Evolutionary conservation across 108 stramenopile species (phyloP).

Genomic region (Pseudonitzschia multiseries): DNA sequence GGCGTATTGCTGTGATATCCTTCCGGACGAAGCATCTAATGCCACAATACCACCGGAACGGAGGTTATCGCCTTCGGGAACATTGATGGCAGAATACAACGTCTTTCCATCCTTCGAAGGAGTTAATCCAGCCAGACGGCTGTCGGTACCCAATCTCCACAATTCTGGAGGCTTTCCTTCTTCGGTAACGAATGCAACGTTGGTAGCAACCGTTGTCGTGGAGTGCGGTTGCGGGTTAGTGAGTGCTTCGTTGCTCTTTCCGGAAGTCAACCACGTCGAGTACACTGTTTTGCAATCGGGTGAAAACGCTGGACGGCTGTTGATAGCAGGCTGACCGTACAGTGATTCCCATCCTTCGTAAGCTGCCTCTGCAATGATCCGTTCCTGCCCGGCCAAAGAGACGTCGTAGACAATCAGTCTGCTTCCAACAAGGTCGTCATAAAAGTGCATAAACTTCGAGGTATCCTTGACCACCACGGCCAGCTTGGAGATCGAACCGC

Average conservation of each 20-base stretch:
- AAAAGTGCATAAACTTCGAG: not conserved
- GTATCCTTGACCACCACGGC: conserved; percentile 11
- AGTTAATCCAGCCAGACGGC: conserved; percentile 12
- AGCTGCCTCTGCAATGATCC: not conserved
- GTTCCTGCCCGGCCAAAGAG: not conserved
- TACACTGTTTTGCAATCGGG: conserved; percentile 12
- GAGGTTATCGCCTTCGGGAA: not conserved
- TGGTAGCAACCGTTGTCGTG: conserved; percentile 3
- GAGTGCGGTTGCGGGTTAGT: not conserved
- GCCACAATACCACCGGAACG: conserved; percentile 9
- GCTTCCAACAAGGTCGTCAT: not conserved
- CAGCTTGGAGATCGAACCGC: not conserved
- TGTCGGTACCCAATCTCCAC: conserved; percentile 10
- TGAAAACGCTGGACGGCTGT: conserved; percentile 6
- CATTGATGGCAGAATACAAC: not conserved
- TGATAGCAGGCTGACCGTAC: conserved; percentile 6
- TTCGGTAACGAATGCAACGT: not conserved
- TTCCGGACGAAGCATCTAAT: conserved; percentile 6
- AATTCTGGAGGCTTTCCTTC: not conserved
- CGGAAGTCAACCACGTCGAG: conserved; percentile 13
- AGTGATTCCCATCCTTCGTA: conserved; percentile 21
- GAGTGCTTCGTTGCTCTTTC: not conserved
- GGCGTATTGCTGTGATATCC: conserved; percentile 2
- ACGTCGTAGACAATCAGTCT: conserved; percentile 16
- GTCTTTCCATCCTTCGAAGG: conserved; percentile 12